Evolutionary conservation across 345 rosid genomes (phyloP), one percentile per base, ranked within the genome.

Genomic region (Draba incana): DNA sequence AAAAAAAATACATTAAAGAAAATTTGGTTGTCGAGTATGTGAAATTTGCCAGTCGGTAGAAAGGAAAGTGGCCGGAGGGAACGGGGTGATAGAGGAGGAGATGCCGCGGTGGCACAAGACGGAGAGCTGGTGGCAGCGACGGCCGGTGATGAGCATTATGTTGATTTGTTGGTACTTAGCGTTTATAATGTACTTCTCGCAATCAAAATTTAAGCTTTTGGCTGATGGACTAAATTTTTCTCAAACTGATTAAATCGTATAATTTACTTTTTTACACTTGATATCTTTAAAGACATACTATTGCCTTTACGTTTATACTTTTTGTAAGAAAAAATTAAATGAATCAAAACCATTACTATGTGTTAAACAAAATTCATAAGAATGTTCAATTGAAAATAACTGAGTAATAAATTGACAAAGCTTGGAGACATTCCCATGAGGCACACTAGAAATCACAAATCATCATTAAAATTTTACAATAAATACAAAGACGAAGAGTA

Each of bases 31-130:
- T 62, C 89, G 96, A 88, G 83, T 81, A 33, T 92, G 98, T 45
- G 98, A 92, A 87, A 89, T 92, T 52, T 89, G 96, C 59, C 77
- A 80, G 51, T 84, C 92, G 5, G 46, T 81, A 3, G 96, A 88
- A 27, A 81, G 70, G 58, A 92, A 92, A 62, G 84, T 87, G 30
- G 81, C 78, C 23, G 79, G 82, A 23, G 68, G 24, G 28, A 88
- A 82, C 57, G 23, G 81, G 60, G 16, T 66, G 2, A 82, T 75
- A 57, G 88, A 79, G 65, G 60, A 28, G 72, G 10, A 31, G n/a
- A 6, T 3, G 45, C 20, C 1, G 39, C 25, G 20, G 49, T 37
- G 39, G 38, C 8, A 4, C 65, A 58, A 28, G 33, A 35, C 16
- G 14, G 46, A 66, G 61, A 30, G 51, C 25, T 44, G 54, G 72